Evolutionary conservation across 768 basidiomycete species (phyloP).

Genomic region (Neoboletus subvelutipes): DNA sequence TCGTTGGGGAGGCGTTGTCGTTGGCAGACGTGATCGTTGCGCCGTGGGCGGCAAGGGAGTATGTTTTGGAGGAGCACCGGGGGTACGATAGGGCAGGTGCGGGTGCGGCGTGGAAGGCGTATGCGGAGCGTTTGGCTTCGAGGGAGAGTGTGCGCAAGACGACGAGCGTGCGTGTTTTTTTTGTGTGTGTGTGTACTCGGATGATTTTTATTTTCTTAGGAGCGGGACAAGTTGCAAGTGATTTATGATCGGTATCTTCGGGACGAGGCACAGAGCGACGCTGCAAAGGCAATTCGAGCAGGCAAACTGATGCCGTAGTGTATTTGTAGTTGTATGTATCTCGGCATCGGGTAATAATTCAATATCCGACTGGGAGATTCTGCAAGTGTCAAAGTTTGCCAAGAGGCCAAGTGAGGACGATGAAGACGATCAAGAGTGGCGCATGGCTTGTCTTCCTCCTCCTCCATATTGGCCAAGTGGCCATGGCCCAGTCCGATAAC

Average conservation of each 20-base stretch:
- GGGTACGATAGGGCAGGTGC: constrained; percentile 45
- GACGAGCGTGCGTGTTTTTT: constrained; percentile 30
- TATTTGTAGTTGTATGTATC: neutral
- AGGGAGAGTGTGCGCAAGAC: constrained; percentile 50
- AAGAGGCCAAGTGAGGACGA: neutral
- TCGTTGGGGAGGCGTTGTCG: constrained; percentile 52
- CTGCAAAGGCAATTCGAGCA: constrained; percentile 49
- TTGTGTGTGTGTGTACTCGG: too few relatives aligned
- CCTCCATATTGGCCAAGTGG: constrained; percentile 6
- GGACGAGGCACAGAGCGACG: constrained; percentile 55
- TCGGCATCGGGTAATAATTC: neutral
- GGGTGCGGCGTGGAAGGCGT: constrained; percentile 45
- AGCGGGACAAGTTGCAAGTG: constrained; percentile 44
- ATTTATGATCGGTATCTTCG: constrained; percentile 56
- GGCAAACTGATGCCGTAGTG: constrained; percentile 39
- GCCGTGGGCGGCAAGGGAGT: constrained; percentile 54
- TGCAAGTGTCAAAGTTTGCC: neutral
- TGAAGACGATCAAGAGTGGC: neutral
- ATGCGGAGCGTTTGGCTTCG: constrained; percentile 41
- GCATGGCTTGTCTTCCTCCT: constrained; percentile 4
- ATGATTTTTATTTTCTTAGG: too few relatives aligned
- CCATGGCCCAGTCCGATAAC: constrained; percentile 22
- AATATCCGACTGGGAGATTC: neutral
- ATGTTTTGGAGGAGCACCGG: constrained; percentile 48
- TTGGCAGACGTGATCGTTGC: constrained; percentile 55